phyloP scores from a whole-genome alignment of 108 stramenopile genomes.

The Pseudonitzschia pungens region DNA sequence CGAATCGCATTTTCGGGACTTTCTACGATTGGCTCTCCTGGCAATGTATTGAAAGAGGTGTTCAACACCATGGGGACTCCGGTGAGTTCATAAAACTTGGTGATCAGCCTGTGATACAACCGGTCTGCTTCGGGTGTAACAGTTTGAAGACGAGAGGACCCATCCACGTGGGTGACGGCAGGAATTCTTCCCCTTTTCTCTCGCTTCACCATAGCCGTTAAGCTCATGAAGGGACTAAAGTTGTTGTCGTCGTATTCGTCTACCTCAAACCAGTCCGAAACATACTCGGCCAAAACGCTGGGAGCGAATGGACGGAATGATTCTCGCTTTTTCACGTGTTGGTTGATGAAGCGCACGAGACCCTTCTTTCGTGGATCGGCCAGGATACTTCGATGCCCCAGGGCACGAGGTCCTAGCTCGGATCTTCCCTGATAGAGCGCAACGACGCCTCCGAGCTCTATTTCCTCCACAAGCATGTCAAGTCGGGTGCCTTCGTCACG shows the following conservation, averaged over 20 bases:
- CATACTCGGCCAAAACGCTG: constrained; percentile 87
- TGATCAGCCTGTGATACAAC: constrained; percentile 83
- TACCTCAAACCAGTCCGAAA: constrained; percentile 77
- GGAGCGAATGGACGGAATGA: constrained; percentile 95
- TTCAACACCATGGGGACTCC: constrained; percentile 96
- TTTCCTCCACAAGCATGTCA: constrained; percentile 63
- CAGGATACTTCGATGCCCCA: constrained; percentile 92
- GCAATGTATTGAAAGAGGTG: constrained; percentile 92
- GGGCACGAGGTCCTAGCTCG: constrained; percentile 91
- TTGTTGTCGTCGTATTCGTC: constrained; percentile 45
- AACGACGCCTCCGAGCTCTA: constrained; percentile 80
- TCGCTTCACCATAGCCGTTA: constrained; percentile 78
- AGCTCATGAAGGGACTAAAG: constrained; percentile 85
- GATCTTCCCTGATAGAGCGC: constrained; percentile 88
- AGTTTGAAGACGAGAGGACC: constrained; percentile 92
- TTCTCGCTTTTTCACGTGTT: constrained; percentile 88
- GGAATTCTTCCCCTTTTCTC: constrained; percentile 69
- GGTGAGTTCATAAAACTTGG: constrained; percentile 75
- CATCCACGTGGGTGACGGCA: constrained; percentile 95
- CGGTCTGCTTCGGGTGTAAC: constrained; percentile 79
- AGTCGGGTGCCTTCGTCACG: constrained; percentile 51
- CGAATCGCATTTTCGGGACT: constrained; percentile 82
- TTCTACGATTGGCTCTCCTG: constrained; percentile 93
- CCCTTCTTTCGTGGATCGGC: constrained; percentile 87
- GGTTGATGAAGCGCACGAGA: constrained; percentile 84